Evolutionary conservation across 257 asterid genomes (phyloP), one percentile per base, ranked within the genome.

Genomic region (Galeopsis tetrahit): DNA sequence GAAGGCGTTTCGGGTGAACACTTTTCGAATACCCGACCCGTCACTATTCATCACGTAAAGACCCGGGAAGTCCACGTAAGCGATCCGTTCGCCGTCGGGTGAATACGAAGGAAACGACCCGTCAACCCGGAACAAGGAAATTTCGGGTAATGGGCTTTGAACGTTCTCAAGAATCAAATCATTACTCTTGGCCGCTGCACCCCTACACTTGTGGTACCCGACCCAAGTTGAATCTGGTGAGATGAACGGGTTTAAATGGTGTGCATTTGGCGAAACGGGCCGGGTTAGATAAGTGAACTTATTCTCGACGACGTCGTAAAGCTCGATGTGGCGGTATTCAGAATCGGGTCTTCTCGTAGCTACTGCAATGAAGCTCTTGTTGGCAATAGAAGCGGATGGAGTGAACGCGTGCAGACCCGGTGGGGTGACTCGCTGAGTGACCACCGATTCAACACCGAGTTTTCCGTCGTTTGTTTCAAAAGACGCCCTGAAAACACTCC

Each of bases 351-450:
- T 75, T 73, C 98, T 82, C 0, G 96, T 91, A 8, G 97, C 98
- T 28, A 93, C 86, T 0, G 88, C 98, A 32, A 93, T 85, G 72
- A 90, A 77, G 78, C 82, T 86, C 78, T 78, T 85, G 68, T 90
- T 70, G 5, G 80, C 49, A 0, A 55, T 10, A 1, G 89, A 87
- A 69, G 90, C 96, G 0, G 97, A 89, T 2, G 98, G 98, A 28
- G 98, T 93, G 86, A 93, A 93, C 49, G 89, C 96, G 85, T 93
- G 98, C 10, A 89, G 62, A 79, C 98, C 97, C 65, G 90, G 94
- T 36, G 96, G 98, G 1, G 98, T 93, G 75, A 91, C 83, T 66
- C 98, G 80, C 63, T 66, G 75, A 31, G 75, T 85, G 38, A 63
- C 76, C 17, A 85, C 86, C 32, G 96, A 82, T 28, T 73, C 81